Conservation (phyloP, 2,329 filamentous ascomycete species). For the Cytospora piceicola region DNA sequence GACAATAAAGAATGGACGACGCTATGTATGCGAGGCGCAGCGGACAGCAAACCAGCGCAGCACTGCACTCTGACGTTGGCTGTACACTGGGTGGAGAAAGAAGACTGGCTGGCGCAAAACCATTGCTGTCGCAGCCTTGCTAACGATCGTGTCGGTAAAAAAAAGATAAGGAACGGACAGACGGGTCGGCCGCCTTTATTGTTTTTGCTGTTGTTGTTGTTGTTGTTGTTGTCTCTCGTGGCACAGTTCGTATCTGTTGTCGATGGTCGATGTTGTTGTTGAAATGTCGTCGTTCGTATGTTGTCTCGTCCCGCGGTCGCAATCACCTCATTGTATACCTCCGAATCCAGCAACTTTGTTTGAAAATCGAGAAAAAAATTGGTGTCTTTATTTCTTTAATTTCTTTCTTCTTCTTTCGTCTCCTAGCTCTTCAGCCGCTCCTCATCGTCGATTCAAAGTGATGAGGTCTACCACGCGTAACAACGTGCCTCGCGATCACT, state of each 20-base stretch:
- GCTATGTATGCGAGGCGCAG: constrained; percentile 25
- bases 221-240: background rate
- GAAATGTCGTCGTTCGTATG: background rate
- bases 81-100: constrained; percentile 19
- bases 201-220: background rate
- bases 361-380: constrained; percentile 6
- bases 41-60: constrained; percentile 18
- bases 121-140: constrained; percentile 28
- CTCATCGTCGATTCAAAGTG: constrained; percentile 26
- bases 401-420: constrained; percentile 4
- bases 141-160: constrained; percentile 3
- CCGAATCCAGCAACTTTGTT: constrained; percentile 18
- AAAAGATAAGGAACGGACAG: constrained; percentile 21
- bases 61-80: constrained; percentile 11
- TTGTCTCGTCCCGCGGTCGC: background rate
- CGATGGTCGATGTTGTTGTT: background rate
- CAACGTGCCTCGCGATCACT: constrained; percentile 32
- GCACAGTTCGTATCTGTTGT: constrained; percentile 1
- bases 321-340: constrained; percentile 21
- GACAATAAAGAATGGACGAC: constrained; percentile 16
- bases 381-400: background rate
- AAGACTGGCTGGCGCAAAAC: constrained; percentile 31
- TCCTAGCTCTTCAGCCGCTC: constrained; percentile 26
- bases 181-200: constrained; percentile 3
- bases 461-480: constrained; percentile 31